phyloP scores from a whole-genome alignment of 306 rosid species.

The Malus sylvestris region DNA sequence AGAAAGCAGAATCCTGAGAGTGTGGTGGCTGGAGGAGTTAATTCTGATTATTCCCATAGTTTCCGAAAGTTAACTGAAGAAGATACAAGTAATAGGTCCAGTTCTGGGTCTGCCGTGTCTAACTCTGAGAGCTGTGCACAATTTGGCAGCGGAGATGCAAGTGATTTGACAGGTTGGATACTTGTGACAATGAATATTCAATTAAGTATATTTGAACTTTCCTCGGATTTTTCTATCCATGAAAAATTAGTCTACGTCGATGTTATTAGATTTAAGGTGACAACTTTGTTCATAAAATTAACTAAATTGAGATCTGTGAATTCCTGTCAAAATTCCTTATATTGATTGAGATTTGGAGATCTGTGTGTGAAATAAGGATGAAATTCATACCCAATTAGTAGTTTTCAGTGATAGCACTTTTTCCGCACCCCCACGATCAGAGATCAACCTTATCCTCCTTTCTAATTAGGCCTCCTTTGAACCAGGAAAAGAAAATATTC shows the following conservation, averaged over 20 bases:
- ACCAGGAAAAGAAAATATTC: neutral
- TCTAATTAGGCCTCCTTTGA: neutral
- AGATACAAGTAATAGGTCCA: constrained; percentile 83
- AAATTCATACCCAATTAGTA: neutral
- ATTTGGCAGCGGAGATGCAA: constrained; percentile 69
- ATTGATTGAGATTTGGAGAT: neutral
- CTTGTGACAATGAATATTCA: constrained; percentile 10
- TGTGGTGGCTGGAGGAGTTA: constrained; percentile 35
- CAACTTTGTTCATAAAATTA: neutral
- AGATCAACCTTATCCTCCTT: neutral
- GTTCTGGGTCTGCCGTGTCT: constrained; percentile 95
- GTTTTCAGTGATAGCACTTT: neutral
- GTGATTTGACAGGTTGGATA: constrained; percentile 92
- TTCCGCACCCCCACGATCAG: neutral
- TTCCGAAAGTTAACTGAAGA: constrained; percentile 60
- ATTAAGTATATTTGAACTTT: neutral
- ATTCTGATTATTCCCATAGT: constrained; percentile 54
- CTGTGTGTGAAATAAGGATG: neutral
- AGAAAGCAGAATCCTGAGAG: constrained; percentile 54
- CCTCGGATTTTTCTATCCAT: neutral
- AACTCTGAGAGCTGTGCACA: constrained; percentile 95
- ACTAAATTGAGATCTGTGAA: neutral
- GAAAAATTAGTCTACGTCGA: neutral
- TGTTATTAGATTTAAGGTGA: neutral
- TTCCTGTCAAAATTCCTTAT: neutral